These are phyloP conservation scores for Pichia sp. DNA, from an alignment of 1,139 yeast genomes.

Conservation along the genomic window DNA sequence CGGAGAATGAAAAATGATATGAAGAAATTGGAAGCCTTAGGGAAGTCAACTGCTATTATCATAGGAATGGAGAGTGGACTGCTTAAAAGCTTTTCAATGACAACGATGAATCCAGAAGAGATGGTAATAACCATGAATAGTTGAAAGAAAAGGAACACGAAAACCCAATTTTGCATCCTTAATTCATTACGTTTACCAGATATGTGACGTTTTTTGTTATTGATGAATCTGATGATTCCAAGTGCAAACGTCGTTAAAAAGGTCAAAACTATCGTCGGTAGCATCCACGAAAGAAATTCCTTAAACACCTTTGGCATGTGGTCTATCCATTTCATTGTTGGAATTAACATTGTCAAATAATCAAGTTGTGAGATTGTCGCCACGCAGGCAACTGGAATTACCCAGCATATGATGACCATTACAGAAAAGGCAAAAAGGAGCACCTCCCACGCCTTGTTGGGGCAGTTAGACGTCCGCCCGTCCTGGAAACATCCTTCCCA, in stretches of 20 bases:
- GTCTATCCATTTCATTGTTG: conserved; percentile 45
- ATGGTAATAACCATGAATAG: conserved; percentile 78
- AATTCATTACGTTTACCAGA: conserved; percentile 52
- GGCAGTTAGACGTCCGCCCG: too few relatives aligned
- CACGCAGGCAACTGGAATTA: conserved; percentile 63
- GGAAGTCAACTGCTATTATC: conserved; percentile 65
- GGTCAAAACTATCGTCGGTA: conserved; percentile 56
- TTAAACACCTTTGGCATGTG: conserved; percentile 43
- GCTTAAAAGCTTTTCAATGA: conserved; percentile 54
- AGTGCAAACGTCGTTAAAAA: conserved; percentile 51
- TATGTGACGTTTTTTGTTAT: conserved; percentile 42
- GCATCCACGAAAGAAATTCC: conserved; percentile 45
- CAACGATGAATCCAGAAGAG: conserved; percentile 69
- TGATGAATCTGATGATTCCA: conserved; percentile 40
- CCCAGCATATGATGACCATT: conserved; percentile 49
- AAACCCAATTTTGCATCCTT: conserved; percentile 60
- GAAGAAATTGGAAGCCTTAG: conserved; percentile 76
- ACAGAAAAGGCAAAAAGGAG: conserved; percentile 33
- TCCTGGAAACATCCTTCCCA: conserved; percentile 60
- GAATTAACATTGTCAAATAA: conserved; percentile 44
- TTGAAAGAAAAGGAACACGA: conserved; percentile 69
- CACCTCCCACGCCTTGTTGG: too few relatives aligned
- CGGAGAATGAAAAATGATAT: conserved; percentile 64
- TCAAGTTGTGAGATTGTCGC: conserved; percentile 65
- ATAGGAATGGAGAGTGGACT: conserved; percentile 70